phyloP scores from a whole-genome alignment of 768 basidiomycete species.

The Boletus reticuloceps region DNA sequence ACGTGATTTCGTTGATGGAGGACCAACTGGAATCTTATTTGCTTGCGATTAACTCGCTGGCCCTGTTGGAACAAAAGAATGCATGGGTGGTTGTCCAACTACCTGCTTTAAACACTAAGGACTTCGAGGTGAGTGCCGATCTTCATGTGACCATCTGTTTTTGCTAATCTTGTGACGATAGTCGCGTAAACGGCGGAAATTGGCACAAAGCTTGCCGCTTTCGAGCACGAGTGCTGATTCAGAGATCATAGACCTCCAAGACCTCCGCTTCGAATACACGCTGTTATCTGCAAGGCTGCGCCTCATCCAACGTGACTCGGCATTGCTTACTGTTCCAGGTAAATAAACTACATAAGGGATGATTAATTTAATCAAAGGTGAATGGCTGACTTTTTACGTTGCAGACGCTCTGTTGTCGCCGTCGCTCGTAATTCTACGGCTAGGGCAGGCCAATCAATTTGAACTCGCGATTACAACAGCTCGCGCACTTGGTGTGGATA shows the following conservation, averaged over 20 bases:
- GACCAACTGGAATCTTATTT: slow-evolving; percentile 79
- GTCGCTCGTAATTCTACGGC: slow-evolving; percentile 67
- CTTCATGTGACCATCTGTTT: slow-evolving; percentile 12
- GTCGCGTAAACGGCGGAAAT: slow-evolving; percentile 68
- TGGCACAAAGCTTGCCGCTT: slow-evolving; percentile 77
- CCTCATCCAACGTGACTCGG: slow-evolving; percentile 65
- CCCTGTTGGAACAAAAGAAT: slow-evolving; percentile 73
- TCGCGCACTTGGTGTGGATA: slow-evolving; percentile 73
- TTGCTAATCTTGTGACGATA: slow-evolving; percentile 32
- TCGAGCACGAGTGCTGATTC: slow-evolving; percentile 60
- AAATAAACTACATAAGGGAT: slow-evolving; percentile 23
- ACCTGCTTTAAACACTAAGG: slow-evolving; percentile 43
- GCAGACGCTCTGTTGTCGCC: slow-evolving; percentile 55
- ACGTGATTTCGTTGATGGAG: slow-evolving; percentile 48
- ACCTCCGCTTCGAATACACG: slow-evolving; percentile 77
- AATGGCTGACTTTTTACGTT: slow-evolving; percentile 23
- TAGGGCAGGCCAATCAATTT: slow-evolving; percentile 77
- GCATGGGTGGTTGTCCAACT: slow-evolving; percentile 79
- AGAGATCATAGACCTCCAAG: slow-evolving; percentile 76
- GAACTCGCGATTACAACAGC: slow-evolving; percentile 78
- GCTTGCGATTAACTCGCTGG: slow-evolving; percentile 85
- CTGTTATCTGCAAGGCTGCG: slow-evolving; percentile 76
- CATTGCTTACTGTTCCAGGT: slow-evolving; percentile 65
- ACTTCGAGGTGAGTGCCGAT: slow-evolving; percentile 42
- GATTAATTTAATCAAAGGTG: slow-evolving; percentile 8